Base-by-base conservation (phyloP, 495 filamentous ascomycete species). In the Aspergillus indologenus region DNA sequence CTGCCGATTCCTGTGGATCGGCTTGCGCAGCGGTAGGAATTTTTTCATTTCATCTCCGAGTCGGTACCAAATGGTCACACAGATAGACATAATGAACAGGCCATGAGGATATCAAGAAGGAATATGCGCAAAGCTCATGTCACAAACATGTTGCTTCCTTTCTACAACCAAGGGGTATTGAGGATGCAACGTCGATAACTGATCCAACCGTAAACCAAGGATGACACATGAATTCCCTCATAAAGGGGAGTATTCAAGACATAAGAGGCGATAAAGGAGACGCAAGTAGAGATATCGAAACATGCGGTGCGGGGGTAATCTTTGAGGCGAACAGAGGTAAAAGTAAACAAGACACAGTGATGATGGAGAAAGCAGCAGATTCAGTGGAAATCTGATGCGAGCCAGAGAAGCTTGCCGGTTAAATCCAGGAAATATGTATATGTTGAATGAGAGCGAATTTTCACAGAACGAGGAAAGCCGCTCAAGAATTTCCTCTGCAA, bases 381-480 rank as follows among this genome's bases (percentile, higher is more conserved):
- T 40, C 34, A 15, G 34, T 40, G 7, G 12, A 40, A 8, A 40
- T 11, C 34, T 8, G 34, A 40, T 2, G 34, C 34, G 5, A 40
- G 12, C 12, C 34, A 11, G 12, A 40, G 12, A 40, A 11, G 12
- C 12, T 4, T 29, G 34, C 34, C 34, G 34, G 12, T 14, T 2
- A 8, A 40, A 9, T 29, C 12, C 34, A 40, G 34, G 34, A 11
- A 40, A 40, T 40, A 40, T 40, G 34, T 40, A 40, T 40, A 40
- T 7, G 34, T 40, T 40, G 34, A 40, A 40, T 8, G 12, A 48
- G 45, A 58, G 11, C 7, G 29, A 54, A 59, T 50, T 57, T 48
- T 49, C 61, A 53, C 57, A 59, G 23, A 50, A 58, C 56, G 29
- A 53, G 57, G 15, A 60, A 62, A 29, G 54, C 57, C 50, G 59